These are phyloP conservation scores for Angomonas ambiguus DNA, from an alignment of 208 protist genomes.

Conservation along the genomic window DNA sequence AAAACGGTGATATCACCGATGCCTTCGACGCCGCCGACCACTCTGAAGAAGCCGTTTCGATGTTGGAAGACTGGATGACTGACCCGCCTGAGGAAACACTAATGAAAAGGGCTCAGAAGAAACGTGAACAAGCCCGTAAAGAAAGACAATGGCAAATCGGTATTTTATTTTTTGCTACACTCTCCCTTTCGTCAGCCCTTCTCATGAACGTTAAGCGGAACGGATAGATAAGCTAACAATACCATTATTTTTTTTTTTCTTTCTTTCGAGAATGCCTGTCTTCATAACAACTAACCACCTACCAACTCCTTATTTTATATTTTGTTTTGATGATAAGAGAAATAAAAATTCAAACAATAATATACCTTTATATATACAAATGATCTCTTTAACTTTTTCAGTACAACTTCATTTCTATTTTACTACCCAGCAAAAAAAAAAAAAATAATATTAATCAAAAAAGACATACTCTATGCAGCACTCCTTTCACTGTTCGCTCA, in stretches of 20 bases:
- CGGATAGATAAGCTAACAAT: neutral
- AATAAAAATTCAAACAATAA: neutral
- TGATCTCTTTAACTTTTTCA: neutral
- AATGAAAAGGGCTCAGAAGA: neutral
- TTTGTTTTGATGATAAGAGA: neutral
- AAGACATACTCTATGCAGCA: neutral
- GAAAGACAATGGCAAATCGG: neutral
- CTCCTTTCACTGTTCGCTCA: neutral
- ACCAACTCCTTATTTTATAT: neutral
- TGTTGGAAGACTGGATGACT: constrained; percentile 24
- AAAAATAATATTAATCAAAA: constrained; percentile 1
- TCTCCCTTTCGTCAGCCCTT: neutral
- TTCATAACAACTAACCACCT: neutral
- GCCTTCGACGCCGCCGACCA: constrained; percentile 30
- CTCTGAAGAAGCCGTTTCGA: constrained; percentile 26
- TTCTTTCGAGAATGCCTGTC: neutral
- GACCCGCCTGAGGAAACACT: neutral
- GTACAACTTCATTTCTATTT: neutral
- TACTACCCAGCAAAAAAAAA: constrained; percentile 14
- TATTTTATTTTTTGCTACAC: neutral
- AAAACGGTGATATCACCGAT: constrained; percentile 29
- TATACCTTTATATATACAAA: constrained; percentile 5
- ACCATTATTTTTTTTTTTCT: neutral
- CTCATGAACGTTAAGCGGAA: neutral
- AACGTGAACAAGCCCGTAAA: neutral